Evolutionary conservation across 1,284 basidiomycete genomes (phyloP).

Genomic region (Moniliella sp.): DNA sequence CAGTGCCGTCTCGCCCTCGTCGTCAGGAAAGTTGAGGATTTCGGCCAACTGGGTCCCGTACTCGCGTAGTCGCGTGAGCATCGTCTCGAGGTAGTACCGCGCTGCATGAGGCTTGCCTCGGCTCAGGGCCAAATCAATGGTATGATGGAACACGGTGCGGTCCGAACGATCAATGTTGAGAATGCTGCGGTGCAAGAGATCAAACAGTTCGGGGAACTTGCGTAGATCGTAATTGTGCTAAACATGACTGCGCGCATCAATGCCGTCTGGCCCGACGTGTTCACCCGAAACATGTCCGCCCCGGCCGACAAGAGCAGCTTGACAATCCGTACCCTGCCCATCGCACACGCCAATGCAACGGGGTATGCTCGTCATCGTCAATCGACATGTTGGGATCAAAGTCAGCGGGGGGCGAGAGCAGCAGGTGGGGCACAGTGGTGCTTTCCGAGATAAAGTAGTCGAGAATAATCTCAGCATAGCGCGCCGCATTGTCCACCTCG

Average conservation of each 20-base stretch:
- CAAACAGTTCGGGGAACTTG: conserved; percentile 93
- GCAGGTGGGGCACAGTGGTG: conserved; percentile 66
- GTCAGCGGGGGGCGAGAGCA: conserved; percentile 69
- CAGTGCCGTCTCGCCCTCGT: conserved; percentile 90
- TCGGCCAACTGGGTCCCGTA: conserved; percentile 91
- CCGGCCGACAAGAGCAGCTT: conserved; percentile 81
- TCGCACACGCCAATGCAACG: conserved; percentile 94
- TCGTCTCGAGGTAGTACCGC: conserved; percentile 95
- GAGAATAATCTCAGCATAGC: conserved; percentile 80
- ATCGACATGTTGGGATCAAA: conserved; percentile 92
- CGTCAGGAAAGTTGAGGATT: conserved; percentile 97
- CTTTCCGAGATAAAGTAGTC: conserved; percentile 98
- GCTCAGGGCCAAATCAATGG: conserved; percentile 90
- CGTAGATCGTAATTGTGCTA: conserved; percentile 94
- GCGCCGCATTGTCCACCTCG: conserved; percentile 5
- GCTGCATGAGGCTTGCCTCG: conserved; percentile 95
- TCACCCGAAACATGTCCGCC: conserved; percentile 89
- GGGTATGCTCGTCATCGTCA: conserved; percentile 92
- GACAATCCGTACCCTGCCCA: conserved; percentile 90
- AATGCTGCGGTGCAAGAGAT: conserved; percentile 81
- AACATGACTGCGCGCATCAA: conserved; percentile 99
- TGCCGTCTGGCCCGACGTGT: conserved; percentile 85
- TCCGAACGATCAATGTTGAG: conserved; percentile 97
- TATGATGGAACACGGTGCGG: conserved; percentile 93
- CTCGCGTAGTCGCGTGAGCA: conserved; percentile 67